Conservation (phyloP, 768 basidiomycete species). For the Cyathus striatus region DNA sequence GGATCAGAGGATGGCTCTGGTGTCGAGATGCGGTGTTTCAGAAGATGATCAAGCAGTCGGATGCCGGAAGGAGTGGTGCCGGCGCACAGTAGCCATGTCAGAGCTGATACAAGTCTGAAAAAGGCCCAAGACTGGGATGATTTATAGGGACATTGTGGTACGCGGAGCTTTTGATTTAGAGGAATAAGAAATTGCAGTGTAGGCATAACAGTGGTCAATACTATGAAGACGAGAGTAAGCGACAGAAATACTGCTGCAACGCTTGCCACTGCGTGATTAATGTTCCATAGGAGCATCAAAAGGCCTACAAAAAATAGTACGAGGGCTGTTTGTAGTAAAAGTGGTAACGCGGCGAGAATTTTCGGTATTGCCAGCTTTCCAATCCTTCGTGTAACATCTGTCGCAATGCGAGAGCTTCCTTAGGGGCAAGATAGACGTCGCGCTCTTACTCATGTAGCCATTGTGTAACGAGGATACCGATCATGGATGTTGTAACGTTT, state of each 20-base stretch:
- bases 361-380: conserved; percentile 19
- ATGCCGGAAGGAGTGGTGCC: no score
- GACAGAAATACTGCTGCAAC: neutral
- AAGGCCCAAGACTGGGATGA: neutral
- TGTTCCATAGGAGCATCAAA: conserved; percentile 17
- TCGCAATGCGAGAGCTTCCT: conserved; percentile 18
- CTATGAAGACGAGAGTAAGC: neutral
- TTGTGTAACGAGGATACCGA: conserved; percentile 20
- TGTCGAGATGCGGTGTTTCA: no score
- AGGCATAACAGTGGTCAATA: neutral
- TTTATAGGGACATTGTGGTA: neutral
- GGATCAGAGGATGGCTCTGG: no score
- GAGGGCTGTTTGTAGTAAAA: conserved; percentile 17
- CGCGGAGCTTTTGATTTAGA: neutral
- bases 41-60: no score
- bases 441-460: conserved; percentile 21
- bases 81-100: no score
- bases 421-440: conserved; percentile 16
- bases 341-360: conserved; percentile 16
- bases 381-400: conserved; percentile 22
- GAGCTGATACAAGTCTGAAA: neutral
- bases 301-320: conserved; percentile 20
- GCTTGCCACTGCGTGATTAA: neutral
- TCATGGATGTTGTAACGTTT: conserved; percentile 15
- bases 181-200: neutral